Percentiles rank a stretch among this genome's conserved stretches.
Conservation (phyloP, 164 flowering plant genomes). For the Aristolochia californica region DNA sequence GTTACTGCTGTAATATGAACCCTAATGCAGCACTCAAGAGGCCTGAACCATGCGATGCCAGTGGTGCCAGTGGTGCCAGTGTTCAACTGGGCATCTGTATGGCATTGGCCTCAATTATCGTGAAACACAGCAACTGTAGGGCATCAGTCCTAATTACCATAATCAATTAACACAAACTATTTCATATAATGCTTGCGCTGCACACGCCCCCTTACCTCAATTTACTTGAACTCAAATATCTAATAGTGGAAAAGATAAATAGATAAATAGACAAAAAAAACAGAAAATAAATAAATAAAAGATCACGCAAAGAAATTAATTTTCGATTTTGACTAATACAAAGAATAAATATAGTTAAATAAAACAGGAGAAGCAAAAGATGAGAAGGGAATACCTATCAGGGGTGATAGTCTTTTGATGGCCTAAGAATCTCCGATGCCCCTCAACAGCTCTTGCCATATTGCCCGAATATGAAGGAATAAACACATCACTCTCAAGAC, state of each 20-base stretch:
- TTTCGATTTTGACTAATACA: background rate
- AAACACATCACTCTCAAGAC: conserved; percentile 84
- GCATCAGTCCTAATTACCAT: no score
- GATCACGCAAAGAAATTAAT: background rate
- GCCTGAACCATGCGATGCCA: no score
- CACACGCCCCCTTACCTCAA: background rate
- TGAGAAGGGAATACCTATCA: conserved; percentile 49
- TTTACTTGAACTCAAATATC: background rate
- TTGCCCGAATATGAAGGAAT: conserved; percentile 88
- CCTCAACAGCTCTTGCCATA: conserved; percentile 98
- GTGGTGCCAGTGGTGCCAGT: no score
- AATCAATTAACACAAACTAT: no score
- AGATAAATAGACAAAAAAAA: background rate
- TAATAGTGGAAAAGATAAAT: background rate
- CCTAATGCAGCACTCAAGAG: no score
- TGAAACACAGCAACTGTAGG: no score
- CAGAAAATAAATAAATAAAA: background rate
- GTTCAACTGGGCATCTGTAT: no score
- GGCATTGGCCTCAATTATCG: no score
- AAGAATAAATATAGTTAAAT: background rate
- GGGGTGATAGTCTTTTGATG: conserved; percentile 79
- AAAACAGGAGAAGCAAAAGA: background rate
- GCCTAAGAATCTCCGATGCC: conserved; percentile 89
- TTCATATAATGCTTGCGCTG: background rate
- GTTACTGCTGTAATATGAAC: no score